phyloP scores from a whole-genome alignment of 306 rosid species.

The Prinsepia uniflora region DNA sequence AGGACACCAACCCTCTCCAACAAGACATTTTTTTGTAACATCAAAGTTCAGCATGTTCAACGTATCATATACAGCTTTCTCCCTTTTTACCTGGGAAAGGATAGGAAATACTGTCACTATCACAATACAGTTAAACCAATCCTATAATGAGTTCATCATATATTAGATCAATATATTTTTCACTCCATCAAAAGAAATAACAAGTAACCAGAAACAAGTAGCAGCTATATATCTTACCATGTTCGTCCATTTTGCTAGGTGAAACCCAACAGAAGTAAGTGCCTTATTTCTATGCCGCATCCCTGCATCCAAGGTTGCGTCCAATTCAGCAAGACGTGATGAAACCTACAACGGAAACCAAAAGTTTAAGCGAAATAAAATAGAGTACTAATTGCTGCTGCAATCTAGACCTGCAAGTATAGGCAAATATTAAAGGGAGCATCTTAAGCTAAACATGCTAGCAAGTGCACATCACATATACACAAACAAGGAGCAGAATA shows the following conservation, averaged over 20 bases:
- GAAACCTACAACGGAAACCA: slow-evolving; percentile 55
- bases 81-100: slow-evolving; percentile 81
- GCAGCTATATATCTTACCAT: slow-evolving; percentile 53
- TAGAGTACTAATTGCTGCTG: slow-evolving; percentile 6
- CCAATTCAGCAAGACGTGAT: slow-evolving; percentile 83
- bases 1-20: slow-evolving; percentile 99
- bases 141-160: slow-evolving; percentile 9
- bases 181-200: slow-evolving; percentile 15
- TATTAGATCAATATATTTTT: slow-evolving; percentile 13
- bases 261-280: slow-evolving; percentile 63
- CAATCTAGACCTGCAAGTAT: slow-evolving; percentile 3
- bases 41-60: slow-evolving; percentile 95
- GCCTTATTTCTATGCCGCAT: slow-evolving; percentile 87
- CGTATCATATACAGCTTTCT: slow-evolving; percentile 95
- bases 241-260: slow-evolving; percentile 80
- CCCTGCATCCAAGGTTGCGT: slow-evolving; percentile 90
- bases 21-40: slow-evolving; percentile 97
- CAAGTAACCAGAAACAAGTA: slow-evolving; percentile 22
- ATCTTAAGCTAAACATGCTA: slow-evolving; percentile 8
- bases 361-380: neutral
- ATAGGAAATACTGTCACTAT: slow-evolving; percentile 35
- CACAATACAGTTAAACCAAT: slow-evolving; percentile 20
- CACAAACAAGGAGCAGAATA: neutral
- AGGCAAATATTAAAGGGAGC: neutral
- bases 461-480: neutral